A percentile compares a stretch with the other conserved stretches of the same genome.
These are phyloP conservation scores for Rhodofomes roseus DNA, from an alignment of 1,284 basidiomycete genomes.

Conservation along the genomic window DNA sequence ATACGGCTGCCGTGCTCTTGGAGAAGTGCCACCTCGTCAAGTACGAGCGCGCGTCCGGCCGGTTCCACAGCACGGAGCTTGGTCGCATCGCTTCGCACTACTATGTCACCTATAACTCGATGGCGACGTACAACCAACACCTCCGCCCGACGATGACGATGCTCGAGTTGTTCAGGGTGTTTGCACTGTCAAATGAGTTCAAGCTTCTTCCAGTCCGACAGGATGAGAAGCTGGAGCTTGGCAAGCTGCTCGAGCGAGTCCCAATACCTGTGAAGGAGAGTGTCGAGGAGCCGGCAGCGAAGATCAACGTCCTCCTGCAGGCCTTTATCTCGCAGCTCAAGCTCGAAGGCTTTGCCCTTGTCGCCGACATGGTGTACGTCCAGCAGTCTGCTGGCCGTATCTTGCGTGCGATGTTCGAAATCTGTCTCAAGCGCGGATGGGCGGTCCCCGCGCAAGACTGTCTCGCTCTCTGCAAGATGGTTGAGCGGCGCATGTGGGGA, in stretches of 20 bases:
- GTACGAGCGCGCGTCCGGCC: constrained; percentile 87
- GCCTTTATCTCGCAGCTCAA: constrained; percentile 95
- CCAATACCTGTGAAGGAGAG: constrained; percentile 98
- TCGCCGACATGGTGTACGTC: constrained; percentile 98
- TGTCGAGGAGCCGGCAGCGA: constrained; percentile 94
- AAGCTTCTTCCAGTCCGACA: constrained; percentile 79
- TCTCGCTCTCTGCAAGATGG: constrained; percentile 97
- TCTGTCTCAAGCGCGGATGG: constrained; percentile 98
- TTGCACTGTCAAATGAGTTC: constrained; percentile 97
- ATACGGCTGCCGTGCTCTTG: constrained; percentile 90
- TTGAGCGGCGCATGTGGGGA: constrained; percentile 92
- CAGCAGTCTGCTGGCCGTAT: constrained; percentile 93
- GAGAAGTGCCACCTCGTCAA: constrained; percentile 95
- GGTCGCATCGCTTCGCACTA: constrained; percentile 96
- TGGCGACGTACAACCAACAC: constrained; percentile 97
- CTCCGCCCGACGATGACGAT: constrained; percentile 83
- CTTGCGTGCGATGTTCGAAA: constrained; percentile 96
- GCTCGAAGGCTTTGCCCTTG: constrained; percentile 92
- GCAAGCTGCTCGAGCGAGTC: constrained; percentile 92
- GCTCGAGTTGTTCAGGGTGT: constrained; percentile 94
- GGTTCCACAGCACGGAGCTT: constrained; percentile 89
- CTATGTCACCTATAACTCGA: constrained; percentile 94
- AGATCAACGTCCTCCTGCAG: constrained; percentile 96
- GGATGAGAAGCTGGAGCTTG: constrained; percentile 84
- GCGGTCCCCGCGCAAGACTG: constrained; percentile 90